These are phyloP conservation scores for Nemania sp. DNA, from an alignment of 2,329 filamentous ascomycete species.

Conservation along the genomic window DNA sequence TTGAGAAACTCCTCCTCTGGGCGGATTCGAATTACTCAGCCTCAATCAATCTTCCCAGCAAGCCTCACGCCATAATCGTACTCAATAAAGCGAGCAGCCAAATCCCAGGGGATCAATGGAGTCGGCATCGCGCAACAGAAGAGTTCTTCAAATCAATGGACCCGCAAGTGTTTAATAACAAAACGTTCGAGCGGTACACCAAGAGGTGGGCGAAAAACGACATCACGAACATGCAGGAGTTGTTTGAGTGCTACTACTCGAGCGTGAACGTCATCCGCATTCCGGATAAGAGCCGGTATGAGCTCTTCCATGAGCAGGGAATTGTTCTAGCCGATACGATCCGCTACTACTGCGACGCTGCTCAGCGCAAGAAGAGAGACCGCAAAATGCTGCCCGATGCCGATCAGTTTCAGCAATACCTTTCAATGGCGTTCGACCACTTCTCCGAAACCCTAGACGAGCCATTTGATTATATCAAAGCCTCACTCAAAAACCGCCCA, in stretches of 20 bases:
- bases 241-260: slow-evolving; percentile 3
- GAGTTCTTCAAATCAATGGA: slow-evolving; percentile 3
- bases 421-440: slow-evolving; percentile 4
- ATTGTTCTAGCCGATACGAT: neutral
- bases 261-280: neutral
- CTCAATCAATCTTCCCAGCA: slow-evolving; percentile 4
- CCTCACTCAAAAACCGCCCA: neutral
- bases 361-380: neutral
- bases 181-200: neutral
- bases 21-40: neutral
- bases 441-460: slow-evolving; percentile 7
- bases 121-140: neutral
- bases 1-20: neutral
- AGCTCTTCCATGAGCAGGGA: neutral
- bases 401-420: neutral
- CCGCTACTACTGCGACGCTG: neutral
- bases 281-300: slow-evolving; percentile 4
- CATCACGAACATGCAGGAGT: slow-evolving; percentile 1
- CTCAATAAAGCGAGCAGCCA: neutral
- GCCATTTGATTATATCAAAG: slow-evolving; percentile 7
- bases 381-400: neutral
- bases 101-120: neutral
- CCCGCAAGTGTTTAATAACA: neutral
- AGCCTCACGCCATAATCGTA: slow-evolving; percentile 5
- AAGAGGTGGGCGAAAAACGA: neutral